Base-by-base conservation (phyloP, 108 stramenopile species). In the Conticribra guillardii region DNA sequence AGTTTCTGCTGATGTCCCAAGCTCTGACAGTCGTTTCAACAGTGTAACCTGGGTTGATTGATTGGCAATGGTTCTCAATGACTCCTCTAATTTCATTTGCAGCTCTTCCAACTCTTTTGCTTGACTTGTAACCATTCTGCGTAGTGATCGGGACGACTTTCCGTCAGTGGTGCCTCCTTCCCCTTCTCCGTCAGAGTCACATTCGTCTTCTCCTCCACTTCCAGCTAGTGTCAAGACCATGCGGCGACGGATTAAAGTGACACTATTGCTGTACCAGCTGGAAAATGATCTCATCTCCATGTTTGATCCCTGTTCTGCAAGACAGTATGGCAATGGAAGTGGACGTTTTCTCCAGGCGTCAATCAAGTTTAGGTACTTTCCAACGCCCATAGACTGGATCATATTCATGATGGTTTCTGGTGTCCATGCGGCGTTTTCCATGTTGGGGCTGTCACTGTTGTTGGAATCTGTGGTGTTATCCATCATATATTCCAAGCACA, bases 101-200 rank as follows among this genome's bases (percentile, higher is more conserved):
- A 93, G 71, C 46, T 86, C 81, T 50, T 93, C 89, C 30, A 87
- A 71, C 67, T 93, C 89, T 29, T 59, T 58, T 2, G 85, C 48
- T 85, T 93, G 92, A 46, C 82, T 88, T 1, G 71, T 55, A 18
- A 93, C 66, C 67, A 93, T 60, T 24, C 67, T 77, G 33, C 73
- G 76, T 60, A 93, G 53, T 3, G 87, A 77, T 59, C 71, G 69
- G 29, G 75, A 64, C 15, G 29, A 60, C 27, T 54, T 60, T 5
- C 28, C 44, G 44, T 74, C 63, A 17, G 15, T 27, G 2, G 0
- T 17, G 4, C 11, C 47, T 4, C 52, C 64, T 15, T 54, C 56
- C 31, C 15, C 41, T 28, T 69, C 57, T 23, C 2, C 53, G 19
- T 71, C 70, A 8, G 60, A 64, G 51, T 86, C 84, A 17, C 59